Conservation (phyloP, 345 rosid species). For the Excoecaria agallocha region DNA sequence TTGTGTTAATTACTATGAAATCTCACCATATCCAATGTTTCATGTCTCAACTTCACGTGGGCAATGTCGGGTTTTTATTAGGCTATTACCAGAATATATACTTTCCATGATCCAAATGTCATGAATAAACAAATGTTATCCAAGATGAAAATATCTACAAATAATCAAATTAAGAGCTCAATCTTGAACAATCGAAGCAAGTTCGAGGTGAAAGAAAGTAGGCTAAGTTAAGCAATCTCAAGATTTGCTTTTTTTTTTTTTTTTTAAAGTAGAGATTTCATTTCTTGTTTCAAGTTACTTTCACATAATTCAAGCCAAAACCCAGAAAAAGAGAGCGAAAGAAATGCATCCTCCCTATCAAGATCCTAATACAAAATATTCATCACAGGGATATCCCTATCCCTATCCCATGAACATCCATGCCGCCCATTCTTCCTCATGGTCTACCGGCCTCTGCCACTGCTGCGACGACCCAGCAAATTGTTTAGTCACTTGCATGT, state of each 20-base stretch:
- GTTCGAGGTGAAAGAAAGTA: constrained; percentile 9
- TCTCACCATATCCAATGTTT: neutral
- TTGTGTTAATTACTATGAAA: neutral
- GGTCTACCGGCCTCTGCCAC: constrained; percentile 54
- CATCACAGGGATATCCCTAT: constrained; percentile 16
- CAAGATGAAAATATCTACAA: no score
- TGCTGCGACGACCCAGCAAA: constrained; percentile 47
- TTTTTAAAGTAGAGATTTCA: constrained; percentile 10
- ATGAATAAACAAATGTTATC: neutral
- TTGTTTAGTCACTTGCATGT: constrained; percentile 39
- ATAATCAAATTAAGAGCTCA: neutral
- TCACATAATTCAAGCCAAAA: constrained; percentile 3
- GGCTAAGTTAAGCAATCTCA: neutral
- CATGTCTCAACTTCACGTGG: constrained; percentile 1
- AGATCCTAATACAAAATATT: constrained; percentile 27
- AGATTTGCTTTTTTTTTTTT: neutral
- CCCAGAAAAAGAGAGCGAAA: constrained; percentile 1
- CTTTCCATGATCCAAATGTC: neutral
- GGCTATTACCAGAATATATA: no score
- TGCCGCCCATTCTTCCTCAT: constrained; percentile 27
- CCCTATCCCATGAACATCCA: constrained; percentile 30
- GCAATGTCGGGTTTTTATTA: neutral
- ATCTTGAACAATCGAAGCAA: constrained; percentile 13
- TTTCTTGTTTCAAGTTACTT: neutral
- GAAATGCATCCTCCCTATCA: constrained; percentile 33